Evolutionary conservation across 73 alveolate species (phyloP), one percentile per base, ranked within the genome.

Genomic region (Paramecium tetraurelia): DNA sequence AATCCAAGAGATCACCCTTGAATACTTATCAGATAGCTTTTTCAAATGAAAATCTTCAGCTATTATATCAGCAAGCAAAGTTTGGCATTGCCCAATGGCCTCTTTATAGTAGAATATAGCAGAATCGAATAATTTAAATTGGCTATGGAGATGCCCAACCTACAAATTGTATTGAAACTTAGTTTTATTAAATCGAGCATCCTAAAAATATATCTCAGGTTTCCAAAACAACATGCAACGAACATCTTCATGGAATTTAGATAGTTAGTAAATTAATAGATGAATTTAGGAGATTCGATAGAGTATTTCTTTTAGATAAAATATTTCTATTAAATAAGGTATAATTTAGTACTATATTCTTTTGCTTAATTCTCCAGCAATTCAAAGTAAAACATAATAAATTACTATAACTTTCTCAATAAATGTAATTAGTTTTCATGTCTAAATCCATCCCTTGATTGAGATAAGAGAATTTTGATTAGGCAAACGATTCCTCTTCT

Each of bases 401-500:
- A 72, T 8, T 72, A 58, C 20, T 72, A 43, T 18, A 72, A 24
- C 36, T 72, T 72, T 36, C 33, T 31, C 36, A 38, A 36, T 36
- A 72, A 33, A 35, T 36, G 53, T 16, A 36, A 36, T n/a, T 72
- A 38, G 20, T 72, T 72, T 5, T 72, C 86, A 33, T 72, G 57
- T 16, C 20, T 72, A 72, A 31, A 5, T 12, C 84, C 48, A 31
- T 63, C 86, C 18, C 59, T 31, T 7, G 59, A 7, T 29, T 72
- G 18, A 4, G 53, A 72, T 18, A 16, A 16, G 9, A 72, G 86
- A 72, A 72, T 72, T 18, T 40, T 14, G 6, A 72, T 72, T 14
- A 72, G 86, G n/a, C 86, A 72, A 11, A 72, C 59, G 0, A 72
- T 72, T 16, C 86, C 86, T 40, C 86, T 31, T 36, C 86, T 72